Evolutionary conservation across 2,329 filamentous ascomycete genomes (phyloP).

Genomic region (Emergomyces orientalis): DNA sequence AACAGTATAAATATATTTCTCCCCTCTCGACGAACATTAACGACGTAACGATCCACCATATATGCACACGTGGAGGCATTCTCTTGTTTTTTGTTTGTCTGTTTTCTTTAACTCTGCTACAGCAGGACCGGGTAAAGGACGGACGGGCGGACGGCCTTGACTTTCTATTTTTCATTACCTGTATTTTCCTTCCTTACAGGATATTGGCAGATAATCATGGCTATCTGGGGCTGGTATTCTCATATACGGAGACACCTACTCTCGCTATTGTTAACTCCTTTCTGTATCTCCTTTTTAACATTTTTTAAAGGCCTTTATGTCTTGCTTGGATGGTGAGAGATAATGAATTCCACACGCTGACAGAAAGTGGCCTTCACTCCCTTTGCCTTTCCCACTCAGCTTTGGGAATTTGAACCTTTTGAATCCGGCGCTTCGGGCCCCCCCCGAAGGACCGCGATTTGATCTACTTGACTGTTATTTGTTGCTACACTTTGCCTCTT

Average conservation of each 20-base stretch:
- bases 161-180: conserved; percentile 9
- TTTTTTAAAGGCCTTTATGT: conserved; percentile 8
- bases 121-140: neutral
- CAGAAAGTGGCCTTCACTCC: neutral
- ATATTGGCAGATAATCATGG: neutral
- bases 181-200: neutral
- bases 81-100: neutral
- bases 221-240: neutral
- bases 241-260: neutral
- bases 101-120: neutral
- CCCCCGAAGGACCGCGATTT: neutral
- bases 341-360: neutral
- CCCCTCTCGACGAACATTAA: neutral
- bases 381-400: neutral
- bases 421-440: neutral
- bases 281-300: conserved; percentile 9
- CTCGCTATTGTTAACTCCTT: neutral
- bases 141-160: neutral
- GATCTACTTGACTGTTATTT: neutral
- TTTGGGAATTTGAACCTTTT: neutral
- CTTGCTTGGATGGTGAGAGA: neutral
- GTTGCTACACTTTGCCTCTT: neutral
- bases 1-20: neutral
- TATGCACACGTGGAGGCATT: neutral
- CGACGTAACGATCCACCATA: neutral